These are phyloP conservation scores for Begonia loranthoides DNA, from an alignment of 306 rosid species.

Conservation along the genomic window DNA sequence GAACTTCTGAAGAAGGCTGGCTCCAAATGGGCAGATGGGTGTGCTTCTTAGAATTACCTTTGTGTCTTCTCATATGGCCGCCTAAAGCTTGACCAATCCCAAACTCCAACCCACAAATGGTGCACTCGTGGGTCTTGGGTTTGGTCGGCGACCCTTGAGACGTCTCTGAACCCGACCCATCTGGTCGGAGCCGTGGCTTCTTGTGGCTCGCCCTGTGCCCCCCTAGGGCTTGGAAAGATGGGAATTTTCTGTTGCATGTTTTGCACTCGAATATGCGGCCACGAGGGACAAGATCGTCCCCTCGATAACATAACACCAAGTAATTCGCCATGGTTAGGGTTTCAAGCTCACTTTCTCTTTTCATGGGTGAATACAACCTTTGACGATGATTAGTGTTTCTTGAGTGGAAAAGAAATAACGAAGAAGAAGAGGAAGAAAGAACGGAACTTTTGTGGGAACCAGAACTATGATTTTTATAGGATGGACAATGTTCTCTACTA, in stretches of 20 bases:
- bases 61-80: constrained; percentile 95
- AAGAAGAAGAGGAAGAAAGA: constrained; percentile 1
- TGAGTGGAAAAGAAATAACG: background rate
- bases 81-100: constrained; percentile 93
- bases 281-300: constrained; percentile 14
- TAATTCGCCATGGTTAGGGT: constrained; percentile 66
- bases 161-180: constrained; percentile 13
- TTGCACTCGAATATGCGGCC: constrained; percentile 80
- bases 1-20: constrained; percentile 12
- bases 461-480: constrained; percentile 1
- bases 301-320: constrained; percentile 67
- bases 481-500: background rate
- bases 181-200: constrained; percentile 43
- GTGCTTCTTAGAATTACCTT: constrained; percentile 13
- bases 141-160: constrained; percentile 37
- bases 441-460: background rate
- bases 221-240: constrained; percentile 91
- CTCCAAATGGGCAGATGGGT: constrained; percentile 1
- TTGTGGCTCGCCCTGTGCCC: constrained; percentile 98
- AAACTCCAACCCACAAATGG: constrained; percentile 74
- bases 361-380: constrained; percentile 22
- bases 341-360: constrained; percentile 62
- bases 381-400: background rate
- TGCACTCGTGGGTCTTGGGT: constrained; percentile 84
- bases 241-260: constrained; percentile 73